Evolutionary conservation across 2,329 filamentous ascomycete genomes (phyloP).

Genomic region (Phialophora expanda): DNA sequence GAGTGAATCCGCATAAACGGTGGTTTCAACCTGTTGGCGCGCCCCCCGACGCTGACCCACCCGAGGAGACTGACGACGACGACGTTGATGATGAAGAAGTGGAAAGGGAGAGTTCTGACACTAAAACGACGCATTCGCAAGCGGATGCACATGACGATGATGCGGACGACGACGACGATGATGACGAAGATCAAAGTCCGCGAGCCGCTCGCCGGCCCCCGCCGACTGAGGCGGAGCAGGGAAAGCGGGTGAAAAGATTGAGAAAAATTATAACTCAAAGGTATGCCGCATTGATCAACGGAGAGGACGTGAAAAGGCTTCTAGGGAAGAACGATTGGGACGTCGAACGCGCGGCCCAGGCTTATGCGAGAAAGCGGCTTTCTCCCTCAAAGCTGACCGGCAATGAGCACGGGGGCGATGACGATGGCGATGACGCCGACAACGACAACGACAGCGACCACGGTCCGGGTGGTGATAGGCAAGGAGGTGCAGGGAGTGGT

Average conservation of each 20-base stretch:
- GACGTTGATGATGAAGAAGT: background rate
- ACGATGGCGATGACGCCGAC: background rate
- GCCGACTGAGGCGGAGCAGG: background rate
- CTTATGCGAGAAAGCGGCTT: background rate
- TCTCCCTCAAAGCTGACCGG: background rate
- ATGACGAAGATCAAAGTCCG: conserved; percentile 1
- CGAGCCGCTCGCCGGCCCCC: background rate
- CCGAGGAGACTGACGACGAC: conserved; percentile 9
- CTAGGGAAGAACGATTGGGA: background rate
- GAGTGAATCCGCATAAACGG: background rate
- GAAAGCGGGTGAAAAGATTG: background rate
- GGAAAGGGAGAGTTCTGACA: background rate
- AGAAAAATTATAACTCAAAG: background rate
- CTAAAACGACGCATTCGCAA: background rate
- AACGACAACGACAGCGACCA: background rate
- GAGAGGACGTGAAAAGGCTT: background rate
- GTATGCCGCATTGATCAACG: background rate
- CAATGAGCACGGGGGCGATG: background rate
- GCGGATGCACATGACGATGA: background rate
- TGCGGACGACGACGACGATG: background rate
- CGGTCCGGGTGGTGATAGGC: background rate
- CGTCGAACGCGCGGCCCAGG: background rate
- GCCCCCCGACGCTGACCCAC: background rate
- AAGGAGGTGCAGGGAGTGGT: background rate
- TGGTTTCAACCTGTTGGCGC: conserved; percentile 19